Evolutionary conservation across 768 basidiomycete species (phyloP), one percentile per base, ranked within the genome.

Genomic region (Guyanaporus albipodus): DNA sequence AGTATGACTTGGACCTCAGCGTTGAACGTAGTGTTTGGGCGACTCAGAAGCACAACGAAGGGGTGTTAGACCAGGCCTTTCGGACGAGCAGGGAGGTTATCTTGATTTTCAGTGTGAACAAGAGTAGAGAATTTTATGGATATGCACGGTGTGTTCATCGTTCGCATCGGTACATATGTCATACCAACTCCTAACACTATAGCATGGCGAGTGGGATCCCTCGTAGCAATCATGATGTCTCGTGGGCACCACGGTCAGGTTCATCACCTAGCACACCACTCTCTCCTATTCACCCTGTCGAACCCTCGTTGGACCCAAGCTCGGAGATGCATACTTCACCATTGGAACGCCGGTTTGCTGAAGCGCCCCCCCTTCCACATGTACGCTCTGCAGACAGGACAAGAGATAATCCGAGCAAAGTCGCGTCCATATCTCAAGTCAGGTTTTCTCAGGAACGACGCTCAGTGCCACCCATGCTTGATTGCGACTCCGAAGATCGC

Each of bases 111-210:
- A 80, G 92, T 28, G 95, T 89, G 15, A 97, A 97, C 69, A 91
- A 87, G 63, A 87, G 87, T 46, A 92, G 95, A 28, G 91, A 91
- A 64, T 98, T 96, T 61, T 96, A 87, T 58, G 94, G 94, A 18
- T 94, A 90, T 61, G 93, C 91, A 10, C 81, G 77, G 83, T 91
- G 67, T 50, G 60, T 54, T 38, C 22, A n/a, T n/a, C n/a, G 19
- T 11, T 21, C 6, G 72, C 68, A 24, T n/a, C n/a, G n/a, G 14
- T 21, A 15, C 28, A 18, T 7, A 17, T 14, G 17, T 23, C 11
- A 38, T 9, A 14, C 60, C 50, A 27, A 56, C 27, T 3, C 5
- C 12, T 7, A 6, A 34, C 43, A 18, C 35, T 1, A 22, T 31
- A 57, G 88, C 59, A 91, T 92, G 90, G 66, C 73, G 8, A 79